Evolutionary conservation across 768 basidiomycete genomes (phyloP), one percentile per base, ranked within the genome.

Genomic region (Russula emetica): DNA sequence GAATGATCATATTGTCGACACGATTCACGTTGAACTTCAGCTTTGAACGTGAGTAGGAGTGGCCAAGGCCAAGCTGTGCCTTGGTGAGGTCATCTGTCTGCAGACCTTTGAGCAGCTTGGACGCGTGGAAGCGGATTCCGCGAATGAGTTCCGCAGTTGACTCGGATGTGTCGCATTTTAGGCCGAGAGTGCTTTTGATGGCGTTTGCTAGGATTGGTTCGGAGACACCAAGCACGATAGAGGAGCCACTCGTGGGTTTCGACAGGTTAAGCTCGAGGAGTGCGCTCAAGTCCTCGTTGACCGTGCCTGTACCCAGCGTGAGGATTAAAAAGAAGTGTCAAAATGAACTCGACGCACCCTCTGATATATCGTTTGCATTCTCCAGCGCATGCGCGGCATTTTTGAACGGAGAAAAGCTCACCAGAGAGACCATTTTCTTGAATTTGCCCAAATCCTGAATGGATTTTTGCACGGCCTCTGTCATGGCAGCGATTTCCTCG

Each of bases 1-100:
- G 96, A 70, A 98, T 98, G 77, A 98, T 98, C 96, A 98, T 98
- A 82, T 98, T 97, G 78, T 97, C 94, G 61, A 92, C 85, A 58
- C 92, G 83, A 80, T 95, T 95, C 60, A 94, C 92, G 76, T 94
- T 95, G 83, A 94, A 98, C 78, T 98, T 98, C 67, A 98, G 88
- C 75, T 98, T 98, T 45, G 95, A 90, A 67, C 96, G 88, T 26
- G 94, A 97, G 79, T 96, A 98, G 4, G 94, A 93, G 81, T 98
- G 96, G 32, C 96, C 96, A 55, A 98, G 82, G 72, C 96, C 96
- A 69, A 98, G 90, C 72, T 98, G 96, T 20, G 96, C 92, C 72
- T 95, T 92, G 64, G 81, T 84, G 69, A 97, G 82, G 81, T 98
- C 96, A 70, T 86, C 90, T 47, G 83, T 80, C 71, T 94, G 87